Evolutionary conservation across 2,329 filamentous ascomycete species (phyloP).

Genomic region (Knoxdaviesia proteae): DNA sequence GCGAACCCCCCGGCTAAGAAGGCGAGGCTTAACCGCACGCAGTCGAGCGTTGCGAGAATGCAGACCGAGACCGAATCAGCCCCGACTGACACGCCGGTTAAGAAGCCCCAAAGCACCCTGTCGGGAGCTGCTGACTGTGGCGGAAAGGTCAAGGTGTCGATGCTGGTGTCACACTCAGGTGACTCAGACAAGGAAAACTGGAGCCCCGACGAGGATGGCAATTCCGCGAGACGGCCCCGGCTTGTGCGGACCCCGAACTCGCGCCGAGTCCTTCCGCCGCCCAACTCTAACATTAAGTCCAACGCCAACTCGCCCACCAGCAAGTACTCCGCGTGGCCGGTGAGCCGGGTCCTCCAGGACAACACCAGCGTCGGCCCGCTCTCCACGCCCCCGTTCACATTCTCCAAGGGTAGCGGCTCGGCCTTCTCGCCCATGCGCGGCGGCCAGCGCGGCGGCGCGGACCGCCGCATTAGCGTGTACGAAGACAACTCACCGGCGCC

Average conservation of each 20-base stretch:
- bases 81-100: too few relatives aligned
- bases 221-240: too few relatives aligned
- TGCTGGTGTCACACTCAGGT: constrained; percentile 13
- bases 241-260: too few relatives aligned
- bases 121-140: constrained; percentile 5
- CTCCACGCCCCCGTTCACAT: too few relatives aligned
- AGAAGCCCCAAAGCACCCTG: too few relatives aligned
- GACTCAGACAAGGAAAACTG: constrained; percentile 97
- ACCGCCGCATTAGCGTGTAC: constrained; percentile 11
- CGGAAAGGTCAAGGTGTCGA: constrained; percentile 17
- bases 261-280: constrained; percentile 12
- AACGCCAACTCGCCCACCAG: too few relatives aligned
- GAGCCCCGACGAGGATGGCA: constrained; percentile 29
- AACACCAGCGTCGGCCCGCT: too few relatives aligned
- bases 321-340: too few relatives aligned
- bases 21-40: constrained; percentile 36
- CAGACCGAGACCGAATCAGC: constrained; percentile 17
- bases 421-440: too few relatives aligned
- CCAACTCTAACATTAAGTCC: constrained; percentile 9
- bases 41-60: constrained; percentile 40
- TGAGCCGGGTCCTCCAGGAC: constrained; percentile 17
- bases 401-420: too few relatives aligned
- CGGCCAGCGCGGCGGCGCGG: constrained; percentile 11
- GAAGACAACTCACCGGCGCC: constrained; percentile 21
- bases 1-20: constrained; percentile 27